Percentiles rank a stretch among this genome's conserved stretches.
These are phyloP conservation scores for Daldinia sp. DNA, from an alignment of 2,329 filamentous ascomycete genomes.

Conservation along the genomic window DNA sequence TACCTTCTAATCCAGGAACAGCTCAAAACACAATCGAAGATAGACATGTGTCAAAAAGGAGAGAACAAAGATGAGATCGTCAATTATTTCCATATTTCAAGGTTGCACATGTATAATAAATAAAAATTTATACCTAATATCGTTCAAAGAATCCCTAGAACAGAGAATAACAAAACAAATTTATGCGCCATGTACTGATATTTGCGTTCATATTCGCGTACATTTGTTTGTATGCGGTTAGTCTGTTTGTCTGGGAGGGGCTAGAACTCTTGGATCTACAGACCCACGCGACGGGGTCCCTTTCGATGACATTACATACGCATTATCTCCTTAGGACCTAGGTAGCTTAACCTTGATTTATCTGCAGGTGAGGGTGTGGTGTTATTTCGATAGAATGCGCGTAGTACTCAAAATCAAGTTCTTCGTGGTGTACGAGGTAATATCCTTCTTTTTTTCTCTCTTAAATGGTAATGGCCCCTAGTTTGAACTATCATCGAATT, in stretches of 20 bases:
- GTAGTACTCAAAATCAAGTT: conserved; percentile 9
- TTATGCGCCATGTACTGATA: not conserved
- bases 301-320: not conserved
- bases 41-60: not conserved
- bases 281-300: conserved; percentile 15
- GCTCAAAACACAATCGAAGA: conserved; percentile 10
- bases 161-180: not conserved
- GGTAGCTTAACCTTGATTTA: too few species aligned
- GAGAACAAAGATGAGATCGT: not conserved
- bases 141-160: not conserved
- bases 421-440: conserved; percentile 28
- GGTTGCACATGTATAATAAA: not conserved
- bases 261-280: conserved; percentile 32
- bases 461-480: conserved; percentile 27
- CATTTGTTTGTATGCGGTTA: not conserved
- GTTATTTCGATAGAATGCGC: conserved; percentile 27
- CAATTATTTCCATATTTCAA: not conserved
- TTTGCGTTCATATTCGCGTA: not conserved
- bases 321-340: not conserved
- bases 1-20: conserved; percentile 14
- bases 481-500: conserved; percentile 7
- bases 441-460: too few species aligned
- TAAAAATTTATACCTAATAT: not conserved
- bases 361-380: conserved; percentile 22
- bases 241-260: not conserved